Evolutionary conservation across 805 yeast species (phyloP).

Genomic region (Sporopachydermia quercuum): DNA sequence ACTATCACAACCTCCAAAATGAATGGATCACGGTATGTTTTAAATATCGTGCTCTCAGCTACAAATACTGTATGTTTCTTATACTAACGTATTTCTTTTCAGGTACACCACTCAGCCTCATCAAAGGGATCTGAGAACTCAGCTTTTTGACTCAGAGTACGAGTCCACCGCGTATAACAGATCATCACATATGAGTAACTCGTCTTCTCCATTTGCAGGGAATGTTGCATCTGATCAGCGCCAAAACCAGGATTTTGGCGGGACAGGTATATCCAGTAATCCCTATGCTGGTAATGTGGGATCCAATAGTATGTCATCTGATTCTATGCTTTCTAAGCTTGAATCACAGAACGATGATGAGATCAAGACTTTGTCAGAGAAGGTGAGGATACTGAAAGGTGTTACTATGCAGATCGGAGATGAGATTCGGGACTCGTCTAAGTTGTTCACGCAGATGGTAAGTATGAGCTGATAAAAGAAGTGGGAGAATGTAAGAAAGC

Average conservation of each 20-base stretch:
- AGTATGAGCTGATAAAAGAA: slow-evolving; percentile 4
- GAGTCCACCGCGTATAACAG: background rate
- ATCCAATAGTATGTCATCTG: slow-evolving; percentile 29
- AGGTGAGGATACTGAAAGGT: slow-evolving; percentile 38
- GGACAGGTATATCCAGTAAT: no score
- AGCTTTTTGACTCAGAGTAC: background rate
- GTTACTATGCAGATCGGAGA: slow-evolving; percentile 46
- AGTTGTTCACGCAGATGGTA: slow-evolving; percentile 26
- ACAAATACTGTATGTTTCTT: no score
- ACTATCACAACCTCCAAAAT: no score
- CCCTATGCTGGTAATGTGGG: background rate
- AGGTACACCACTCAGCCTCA: slow-evolving; percentile 2
- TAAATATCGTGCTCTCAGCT: no score
- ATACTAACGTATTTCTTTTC: background rate
- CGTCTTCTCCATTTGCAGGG: no score
- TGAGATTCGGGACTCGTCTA: slow-evolving; percentile 41
- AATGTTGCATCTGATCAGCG: no score
- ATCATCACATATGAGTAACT: background rate
- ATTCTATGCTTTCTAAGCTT: slow-evolving; percentile 38
- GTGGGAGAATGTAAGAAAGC: background rate
- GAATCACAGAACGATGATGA: slow-evolving; percentile 58
- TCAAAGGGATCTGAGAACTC: slow-evolving; percentile 2
- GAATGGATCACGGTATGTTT: no score
- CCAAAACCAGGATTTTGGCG: no score
- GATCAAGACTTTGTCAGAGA: slow-evolving; percentile 35